Percentiles rank a stretch among this genome's conserved stretches.
These are phyloP conservation scores for Astrothelium macrocarpum DNA, from an alignment of 495 filamentous ascomycete species.

Conservation along the genomic window DNA sequence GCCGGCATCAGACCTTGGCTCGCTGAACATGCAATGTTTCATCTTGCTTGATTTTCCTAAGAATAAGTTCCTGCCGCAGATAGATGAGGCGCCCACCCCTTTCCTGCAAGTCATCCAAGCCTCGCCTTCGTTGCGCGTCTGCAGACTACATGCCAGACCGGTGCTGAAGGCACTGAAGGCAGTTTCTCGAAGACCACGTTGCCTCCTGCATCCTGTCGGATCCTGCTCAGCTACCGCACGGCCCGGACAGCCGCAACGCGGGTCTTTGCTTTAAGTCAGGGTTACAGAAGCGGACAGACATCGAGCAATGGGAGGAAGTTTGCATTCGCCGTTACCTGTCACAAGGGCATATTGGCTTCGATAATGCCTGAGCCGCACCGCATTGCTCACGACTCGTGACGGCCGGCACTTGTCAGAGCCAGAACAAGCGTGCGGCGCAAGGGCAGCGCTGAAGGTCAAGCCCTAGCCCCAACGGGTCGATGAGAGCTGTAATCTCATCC, in stretches of 20 bases:
- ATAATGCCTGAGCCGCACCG: conserved; percentile 7
- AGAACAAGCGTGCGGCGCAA: neutral
- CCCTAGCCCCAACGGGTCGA: neutral
- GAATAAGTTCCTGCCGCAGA: neutral
- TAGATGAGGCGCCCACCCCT: neutral
- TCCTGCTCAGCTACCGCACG: neutral
- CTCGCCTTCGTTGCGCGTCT: too few relatives aligned
- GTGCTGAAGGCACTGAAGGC: too few relatives aligned
- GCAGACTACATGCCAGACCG: neutral
- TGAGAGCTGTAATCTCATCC: conserved; percentile 3
- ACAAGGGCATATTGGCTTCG: conserved; percentile 5
- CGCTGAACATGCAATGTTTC: conserved; percentile 1
- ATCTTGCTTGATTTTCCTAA: neutral
- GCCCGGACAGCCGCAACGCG: neutral
- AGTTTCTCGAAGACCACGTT: neutral
- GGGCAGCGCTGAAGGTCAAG: neutral
- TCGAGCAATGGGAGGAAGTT: neutral
- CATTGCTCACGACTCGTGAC: neutral
- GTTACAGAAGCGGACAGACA: neutral
- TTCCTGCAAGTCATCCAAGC: conserved; percentile 1
- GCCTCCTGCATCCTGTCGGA: neutral
- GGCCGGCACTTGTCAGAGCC: neutral
- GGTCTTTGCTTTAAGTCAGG: neutral
- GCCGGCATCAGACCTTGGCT: neutral
- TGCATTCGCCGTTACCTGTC: conserved; percentile 6